phyloP scores from a whole-genome alignment of 495 filamentous ascomycete species.

The Emericellopsis terricola region DNA sequence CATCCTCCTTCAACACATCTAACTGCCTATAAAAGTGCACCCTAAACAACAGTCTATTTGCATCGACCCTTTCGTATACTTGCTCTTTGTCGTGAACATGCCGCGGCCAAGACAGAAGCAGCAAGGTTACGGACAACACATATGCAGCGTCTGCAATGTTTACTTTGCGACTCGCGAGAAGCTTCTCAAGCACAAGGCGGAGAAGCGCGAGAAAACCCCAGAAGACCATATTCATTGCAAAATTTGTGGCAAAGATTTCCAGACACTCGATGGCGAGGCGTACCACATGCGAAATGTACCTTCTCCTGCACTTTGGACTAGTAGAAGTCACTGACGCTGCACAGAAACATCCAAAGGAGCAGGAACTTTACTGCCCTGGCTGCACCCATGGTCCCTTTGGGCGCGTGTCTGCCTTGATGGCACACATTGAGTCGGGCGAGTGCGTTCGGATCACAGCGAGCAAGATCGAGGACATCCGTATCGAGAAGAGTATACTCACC shows the following conservation, averaged over 20 bases:
- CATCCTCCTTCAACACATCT: too few relatives aligned
- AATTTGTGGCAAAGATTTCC: slow-evolving; percentile 1
- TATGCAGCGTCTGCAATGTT: neutral
- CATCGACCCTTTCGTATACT: too few relatives aligned
- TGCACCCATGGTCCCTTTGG: slow-evolving; percentile 1
- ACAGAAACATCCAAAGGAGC: slow-evolving; percentile 2
- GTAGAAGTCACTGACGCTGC: neutral
- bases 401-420: neutral
- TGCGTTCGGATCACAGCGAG: neutral
- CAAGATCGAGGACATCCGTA: neutral
- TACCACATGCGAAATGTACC: neutral
- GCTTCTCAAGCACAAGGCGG: neutral
- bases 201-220: neutral
- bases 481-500: slow-evolving; percentile 1
- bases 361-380: slow-evolving; percentile 2
- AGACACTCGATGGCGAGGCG: neutral
- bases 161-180: neutral
- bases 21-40: too few relatives aligned
- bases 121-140: neutral
- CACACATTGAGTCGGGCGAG: slow-evolving; percentile 1
- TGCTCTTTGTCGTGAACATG: too few relatives aligned
- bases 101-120: too few relatives aligned
- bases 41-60: too few relatives aligned
- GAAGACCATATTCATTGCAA: slow-evolving; percentile 2
- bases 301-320: neutral